Base-by-base conservation (phyloP, 1,284 basidiomycete genomes). In the Abortiporus biennis region DNA sequence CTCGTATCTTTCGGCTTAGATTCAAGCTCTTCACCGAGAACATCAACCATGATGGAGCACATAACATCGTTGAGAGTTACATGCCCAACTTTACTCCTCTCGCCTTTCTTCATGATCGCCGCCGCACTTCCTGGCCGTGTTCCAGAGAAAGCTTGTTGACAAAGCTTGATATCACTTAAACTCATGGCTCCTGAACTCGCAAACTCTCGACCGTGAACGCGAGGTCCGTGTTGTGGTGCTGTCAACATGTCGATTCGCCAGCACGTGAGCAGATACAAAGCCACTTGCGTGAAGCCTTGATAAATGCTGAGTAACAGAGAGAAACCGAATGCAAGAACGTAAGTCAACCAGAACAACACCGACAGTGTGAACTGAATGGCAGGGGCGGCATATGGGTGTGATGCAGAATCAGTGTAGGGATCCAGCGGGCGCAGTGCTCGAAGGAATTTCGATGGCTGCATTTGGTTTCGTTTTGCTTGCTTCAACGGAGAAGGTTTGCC, bases 11-110 rank as follows among this genome's bases (percentile, higher is more conserved):
- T 19, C 5, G 50, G 48, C 39, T 46, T 54, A 29, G 23, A 37
- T 20, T 13, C 25, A 27, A 53, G 41, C 39, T 59, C 51, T 19
- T 43, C 36, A 17, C 44, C 56, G 3, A 59, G 43, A 0, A 58
- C 55, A 36, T 61, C 58, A 30, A 49, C 52, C 54, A 60, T 57
- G 11, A 61, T 52, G 1, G 59, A 46, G 36, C 59, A 61, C 32
- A 60, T 52, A 16, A 60, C 54, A 37, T 61, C 59, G 46, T 61
- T 61, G 21, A 61, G 42, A 11, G 59, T 61, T 34, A 61, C 54
- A 38, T 58, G 56, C 17, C 50, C 49, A 4, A 46, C 44, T 24
- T 49, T 50, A 33, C 45, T 47, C 43, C 45, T 54, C 21, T 48
- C 47, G 44, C 49, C 36, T 24, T 49, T 45, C 34, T 44, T 50